Percentiles rank a stretch among this genome's conserved stretches.
These are phyloP conservation scores for Kappamyces sp. DNA, from an alignment of 192 early-diverging fungal genomes.

Conservation along the genomic window DNA sequence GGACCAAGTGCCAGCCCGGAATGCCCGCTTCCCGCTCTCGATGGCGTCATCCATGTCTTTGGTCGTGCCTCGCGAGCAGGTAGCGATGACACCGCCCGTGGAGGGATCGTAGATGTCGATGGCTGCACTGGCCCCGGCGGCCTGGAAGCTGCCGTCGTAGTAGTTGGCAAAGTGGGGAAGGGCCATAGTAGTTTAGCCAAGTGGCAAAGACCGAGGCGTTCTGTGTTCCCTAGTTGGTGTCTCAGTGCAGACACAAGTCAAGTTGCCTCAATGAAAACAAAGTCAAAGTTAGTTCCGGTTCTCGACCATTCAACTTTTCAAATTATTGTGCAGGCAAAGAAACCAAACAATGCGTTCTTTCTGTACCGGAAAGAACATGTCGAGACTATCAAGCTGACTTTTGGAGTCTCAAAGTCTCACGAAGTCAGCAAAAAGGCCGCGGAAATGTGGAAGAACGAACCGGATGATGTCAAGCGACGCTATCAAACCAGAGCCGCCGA, in stretches of 20 bases:
- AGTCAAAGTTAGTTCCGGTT: too few species aligned
- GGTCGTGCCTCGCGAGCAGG: slow-evolving; percentile 9
- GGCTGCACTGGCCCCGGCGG: slow-evolving; percentile 29
- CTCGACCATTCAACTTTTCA: too few species aligned
- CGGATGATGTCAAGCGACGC: neutral
- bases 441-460: slow-evolving; percentile 8
- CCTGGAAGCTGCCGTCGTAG: too few species aligned
- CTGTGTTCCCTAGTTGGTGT: too few species aligned
- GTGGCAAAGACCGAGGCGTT: too few species aligned
- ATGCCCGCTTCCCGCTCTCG: slow-evolving; percentile 54
- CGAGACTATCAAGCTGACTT: too few species aligned
- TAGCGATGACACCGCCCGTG: slow-evolving; percentile 55
- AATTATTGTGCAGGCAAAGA: neutral
- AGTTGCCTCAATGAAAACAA: too few species aligned
- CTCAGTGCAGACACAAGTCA: too few species aligned
- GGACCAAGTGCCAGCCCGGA: neutral
- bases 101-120: slow-evolving; percentile 83
- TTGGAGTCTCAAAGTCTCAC: too few species aligned
- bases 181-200: too few species aligned
- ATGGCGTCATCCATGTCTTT: slow-evolving; percentile 82
- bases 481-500: neutral
- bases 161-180: too few species aligned
- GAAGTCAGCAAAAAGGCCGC: slow-evolving; percentile 10
- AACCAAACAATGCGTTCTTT: slow-evolving; percentile 17
- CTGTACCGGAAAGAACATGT: slow-evolving; percentile 6